Evolutionary conservation across 192 early-diverging fungal species (phyloP).

Genomic region (Thoreauomyces humboldtii): DNA sequence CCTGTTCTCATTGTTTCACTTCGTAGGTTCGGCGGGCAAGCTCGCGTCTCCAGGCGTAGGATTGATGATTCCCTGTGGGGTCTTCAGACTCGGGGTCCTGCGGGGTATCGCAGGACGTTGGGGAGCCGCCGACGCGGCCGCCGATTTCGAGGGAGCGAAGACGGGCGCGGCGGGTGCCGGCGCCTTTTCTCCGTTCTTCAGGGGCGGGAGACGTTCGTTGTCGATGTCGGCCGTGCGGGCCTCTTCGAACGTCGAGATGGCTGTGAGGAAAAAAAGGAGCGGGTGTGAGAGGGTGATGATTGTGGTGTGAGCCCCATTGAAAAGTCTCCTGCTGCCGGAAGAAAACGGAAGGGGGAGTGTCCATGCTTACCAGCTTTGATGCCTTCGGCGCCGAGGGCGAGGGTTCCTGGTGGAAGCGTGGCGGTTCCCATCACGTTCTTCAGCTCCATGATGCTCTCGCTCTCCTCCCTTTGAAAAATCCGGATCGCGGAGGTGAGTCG

Average conservation of each 20-base stretch:
- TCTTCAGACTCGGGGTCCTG: constrained; percentile 23
- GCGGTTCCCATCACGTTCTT: constrained; percentile 85
- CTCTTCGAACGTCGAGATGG: constrained; percentile 89
- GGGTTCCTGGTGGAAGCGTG: constrained; percentile 78
- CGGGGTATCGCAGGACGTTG: constrained; percentile 21
- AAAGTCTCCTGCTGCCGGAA: neutral
- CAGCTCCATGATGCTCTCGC: constrained; percentile 89
- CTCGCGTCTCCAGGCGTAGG: constrained; percentile 21
- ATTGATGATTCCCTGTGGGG: constrained; percentile 27
- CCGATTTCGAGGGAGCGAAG: constrained; percentile 27
- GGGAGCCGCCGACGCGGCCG: neutral
- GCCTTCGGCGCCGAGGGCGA: constrained; percentile 88
- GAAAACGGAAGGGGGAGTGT: neutral
- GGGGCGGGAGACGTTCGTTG: constrained; percentile 89
- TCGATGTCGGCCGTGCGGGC: constrained; percentile 86
- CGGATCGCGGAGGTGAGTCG: too few relatives aligned
- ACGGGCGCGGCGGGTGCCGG: constrained; percentile 49
- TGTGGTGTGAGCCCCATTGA: neutral
- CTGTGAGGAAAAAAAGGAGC: constrained; percentile 29
- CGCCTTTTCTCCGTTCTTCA: constrained; percentile 35
- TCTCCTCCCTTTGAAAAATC: constrained; percentile 63
- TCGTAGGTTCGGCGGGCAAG: constrained; percentile 21
- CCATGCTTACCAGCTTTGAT: constrained; percentile 80
- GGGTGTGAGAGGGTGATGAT: neutral
- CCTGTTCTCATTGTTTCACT: too few relatives aligned